phyloP scores from a whole-genome alignment of 2,329 filamentous ascomycete genomes.

The Aspergillaceae sp. region DNA sequence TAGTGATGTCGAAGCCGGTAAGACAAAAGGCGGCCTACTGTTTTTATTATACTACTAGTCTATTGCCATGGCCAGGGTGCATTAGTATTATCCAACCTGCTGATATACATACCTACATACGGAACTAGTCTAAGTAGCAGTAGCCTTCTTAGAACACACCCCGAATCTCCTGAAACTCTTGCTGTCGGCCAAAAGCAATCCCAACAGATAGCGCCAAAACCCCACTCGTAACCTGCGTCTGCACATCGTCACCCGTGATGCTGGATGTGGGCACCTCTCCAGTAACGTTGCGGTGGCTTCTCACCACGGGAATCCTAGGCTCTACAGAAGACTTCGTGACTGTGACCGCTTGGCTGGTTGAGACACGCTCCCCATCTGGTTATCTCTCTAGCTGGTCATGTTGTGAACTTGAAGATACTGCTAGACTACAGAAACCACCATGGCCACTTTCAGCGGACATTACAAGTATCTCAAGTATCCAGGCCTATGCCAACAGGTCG shows the following conservation, averaged over 20 bases:
- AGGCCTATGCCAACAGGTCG: too few relatives aligned
- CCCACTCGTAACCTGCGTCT: constrained; percentile 14
- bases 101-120: too few relatives aligned
- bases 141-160: constrained; percentile 4
- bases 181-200: constrained; percentile 6
- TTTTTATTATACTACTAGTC: not conserved
- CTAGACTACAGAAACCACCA: too few relatives aligned
- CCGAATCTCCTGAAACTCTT: constrained; percentile 7
- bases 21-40: not conserved
- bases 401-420: too few relatives aligned
- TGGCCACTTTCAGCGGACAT: too few relatives aligned
- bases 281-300: constrained; percentile 17
- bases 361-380: too few relatives aligned
- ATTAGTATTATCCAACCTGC: too few relatives aligned
- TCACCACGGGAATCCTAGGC: constrained; percentile 12
- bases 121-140: constrained; percentile 1
- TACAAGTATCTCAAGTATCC: too few relatives aligned
- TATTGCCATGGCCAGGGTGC: not conserved
- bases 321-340: too few relatives aligned
- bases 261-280: constrained; percentile 16
- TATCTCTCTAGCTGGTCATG: too few relatives aligned
- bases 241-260: constrained; percentile 5
- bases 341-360: too few relatives aligned
- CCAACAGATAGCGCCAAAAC: constrained; percentile 7
- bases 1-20: not conserved